A percentile compares a stretch with the other conserved stretches of the same genome.
Evolutionary conservation across 345 rosid species (phyloP).

Genomic region (Eucalyptus sp.): DNA sequence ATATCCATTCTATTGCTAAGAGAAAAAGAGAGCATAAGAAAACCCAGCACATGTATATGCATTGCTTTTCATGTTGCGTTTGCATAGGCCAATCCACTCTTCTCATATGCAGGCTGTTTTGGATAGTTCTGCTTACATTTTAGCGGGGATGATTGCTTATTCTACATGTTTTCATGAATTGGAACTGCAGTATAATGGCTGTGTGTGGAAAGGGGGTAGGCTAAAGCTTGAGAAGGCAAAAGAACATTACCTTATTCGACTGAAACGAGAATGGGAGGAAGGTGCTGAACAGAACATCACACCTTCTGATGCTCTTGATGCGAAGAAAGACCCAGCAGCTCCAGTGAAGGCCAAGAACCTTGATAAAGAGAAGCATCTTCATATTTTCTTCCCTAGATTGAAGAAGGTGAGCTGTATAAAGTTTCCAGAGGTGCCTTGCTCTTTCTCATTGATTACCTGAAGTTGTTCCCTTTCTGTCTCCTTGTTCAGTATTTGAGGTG

Average conservation of each 20-base stretch:
- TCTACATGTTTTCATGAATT: not conserved
- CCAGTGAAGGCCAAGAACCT: slow-evolving; percentile 6
- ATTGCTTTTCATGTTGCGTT: not conserved
- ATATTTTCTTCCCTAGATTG: slow-evolving; percentile 60
- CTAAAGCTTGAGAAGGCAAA: slow-evolving; percentile 85
- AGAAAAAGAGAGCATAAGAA: not conserved
- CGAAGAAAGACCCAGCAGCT: not conserved
- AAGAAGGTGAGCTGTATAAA: slow-evolving; percentile 31
- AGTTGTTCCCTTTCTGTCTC: not conserved
- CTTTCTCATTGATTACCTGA: not conserved
- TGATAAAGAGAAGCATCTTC: slow-evolving; percentile 21
- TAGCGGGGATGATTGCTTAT: not conserved
- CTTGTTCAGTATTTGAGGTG: not conserved
- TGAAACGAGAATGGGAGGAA: slow-evolving; percentile 66
- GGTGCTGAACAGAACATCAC: slow-evolving; percentile 3
- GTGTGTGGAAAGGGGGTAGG: slow-evolving; percentile 85
- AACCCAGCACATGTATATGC: not conserved
- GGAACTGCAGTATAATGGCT: slow-evolving; percentile 64
- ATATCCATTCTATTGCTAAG: not conserved
- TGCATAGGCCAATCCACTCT: not conserved
- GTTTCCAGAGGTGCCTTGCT: not conserved
- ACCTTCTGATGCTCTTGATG: not conserved
- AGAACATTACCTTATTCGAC: slow-evolving; percentile 55
- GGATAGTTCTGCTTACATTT: not conserved
- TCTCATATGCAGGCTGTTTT: not conserved